phyloP scores from a whole-genome alignment of 306 rosid genomes.

The Abrus pulchellus region DNA sequence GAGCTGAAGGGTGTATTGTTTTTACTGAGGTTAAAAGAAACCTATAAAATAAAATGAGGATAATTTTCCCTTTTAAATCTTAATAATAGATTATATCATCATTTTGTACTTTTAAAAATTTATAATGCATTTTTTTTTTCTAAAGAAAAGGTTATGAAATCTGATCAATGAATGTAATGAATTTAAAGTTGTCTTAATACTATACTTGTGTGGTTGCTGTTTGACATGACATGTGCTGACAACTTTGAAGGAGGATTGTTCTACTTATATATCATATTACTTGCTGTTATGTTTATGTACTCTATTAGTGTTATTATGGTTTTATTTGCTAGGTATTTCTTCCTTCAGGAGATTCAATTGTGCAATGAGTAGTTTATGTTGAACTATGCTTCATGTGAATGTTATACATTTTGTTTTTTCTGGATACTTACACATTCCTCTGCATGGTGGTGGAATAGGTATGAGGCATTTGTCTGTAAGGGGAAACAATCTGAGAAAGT shows the following conservation, averaged over 20 bases:
- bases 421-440: conserved; percentile 28
- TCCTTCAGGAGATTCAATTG: conserved; percentile 30
- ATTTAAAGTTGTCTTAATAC: conserved; percentile 12
- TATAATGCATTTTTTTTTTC: not conserved
- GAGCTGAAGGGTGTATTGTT: not conserved
- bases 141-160: conserved; percentile 5
- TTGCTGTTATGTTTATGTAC: not conserved
- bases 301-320: not conserved
- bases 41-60: not conserved
- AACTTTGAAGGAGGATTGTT: conserved; percentile 32
- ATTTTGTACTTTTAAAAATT: not conserved
- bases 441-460: conserved; percentile 60
- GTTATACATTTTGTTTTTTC: conserved; percentile 23
- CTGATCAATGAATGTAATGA: conserved; percentile 23
- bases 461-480: conserved; percentile 69
- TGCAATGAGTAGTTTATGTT: conserved; percentile 35
- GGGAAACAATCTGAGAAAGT: conserved; percentile 64
- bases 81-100: not conserved
- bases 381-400: conserved; percentile 21
- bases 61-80: conserved; percentile 28
- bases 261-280: conserved; percentile 8
- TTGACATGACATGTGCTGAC: conserved; percentile 2
- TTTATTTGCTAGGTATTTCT: conserved; percentile 12
- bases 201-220: conserved; percentile 30
- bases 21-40: not conserved